These are phyloP conservation scores for Lachnellula willkommii DNA, from an alignment of 2,329 filamentous ascomycete genomes.

Conservation along the genomic window DNA sequence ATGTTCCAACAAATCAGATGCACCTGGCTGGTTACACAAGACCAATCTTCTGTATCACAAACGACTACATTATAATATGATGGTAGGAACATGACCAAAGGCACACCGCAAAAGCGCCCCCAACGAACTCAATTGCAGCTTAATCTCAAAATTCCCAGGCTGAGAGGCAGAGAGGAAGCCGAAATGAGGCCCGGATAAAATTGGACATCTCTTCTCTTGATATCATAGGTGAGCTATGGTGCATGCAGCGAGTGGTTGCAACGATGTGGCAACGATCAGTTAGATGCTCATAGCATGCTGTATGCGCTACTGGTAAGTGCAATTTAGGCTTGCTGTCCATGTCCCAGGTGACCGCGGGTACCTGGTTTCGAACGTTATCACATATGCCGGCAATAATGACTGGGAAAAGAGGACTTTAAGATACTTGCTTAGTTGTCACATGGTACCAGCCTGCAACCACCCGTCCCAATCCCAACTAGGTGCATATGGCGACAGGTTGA, in stretches of 20 bases:
- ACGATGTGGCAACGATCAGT: background rate
- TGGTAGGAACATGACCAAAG: no score
- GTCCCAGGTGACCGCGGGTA: background rate
- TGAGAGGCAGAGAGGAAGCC: background rate
- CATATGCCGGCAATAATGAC: background rate
- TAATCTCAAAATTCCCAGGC: background rate
- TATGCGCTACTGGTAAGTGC: background rate
- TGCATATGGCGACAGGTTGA: no score
- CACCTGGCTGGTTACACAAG: background rate
- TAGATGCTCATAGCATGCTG: no score
- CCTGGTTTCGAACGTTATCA: background rate
- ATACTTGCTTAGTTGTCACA: background rate
- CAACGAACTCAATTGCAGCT: background rate
- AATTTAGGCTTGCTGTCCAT: background rate
- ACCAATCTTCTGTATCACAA: background rate
- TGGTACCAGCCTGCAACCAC: no score
- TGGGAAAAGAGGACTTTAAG: background rate
- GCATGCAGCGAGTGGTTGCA: background rate
- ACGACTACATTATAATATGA: no score
- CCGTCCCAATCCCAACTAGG: no score
- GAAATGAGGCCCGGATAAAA: background rate
- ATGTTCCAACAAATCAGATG: background rate
- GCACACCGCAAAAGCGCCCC: no score
- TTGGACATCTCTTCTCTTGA: background rate
- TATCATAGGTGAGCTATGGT: background rate